These are phyloP conservation scores for Euptelea pleiosperma DNA, from an alignment of 164 flowering plant genomes.

Conservation along the genomic window DNA sequence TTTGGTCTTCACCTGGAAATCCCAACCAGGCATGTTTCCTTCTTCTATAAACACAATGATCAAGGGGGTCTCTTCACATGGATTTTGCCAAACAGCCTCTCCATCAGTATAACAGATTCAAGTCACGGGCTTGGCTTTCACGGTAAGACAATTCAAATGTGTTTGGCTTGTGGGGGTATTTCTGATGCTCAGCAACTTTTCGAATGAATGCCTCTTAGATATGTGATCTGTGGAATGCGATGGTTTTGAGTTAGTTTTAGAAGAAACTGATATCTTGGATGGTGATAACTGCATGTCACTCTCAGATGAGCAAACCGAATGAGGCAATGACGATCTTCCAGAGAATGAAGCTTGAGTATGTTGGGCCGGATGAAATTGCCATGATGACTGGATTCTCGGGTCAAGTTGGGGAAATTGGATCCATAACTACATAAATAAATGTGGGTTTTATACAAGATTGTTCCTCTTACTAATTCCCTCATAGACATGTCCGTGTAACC, in stretches of 20 bases:
- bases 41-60: constrained; percentile 56
- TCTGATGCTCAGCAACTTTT: constrained; percentile 49
- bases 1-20: constrained; percentile 30
- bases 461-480: constrained; percentile 47
- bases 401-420: constrained; percentile 59
- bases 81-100: constrained; percentile 31
- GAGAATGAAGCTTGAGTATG: constrained; percentile 46
- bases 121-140: constrained; percentile 37
- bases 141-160: constrained; percentile 42
- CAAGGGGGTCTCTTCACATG: constrained; percentile 32
- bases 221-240: constrained; percentile 52
- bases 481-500: constrained; percentile 66
- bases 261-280: constrained; percentile 69
- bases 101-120: constrained; percentile 29
- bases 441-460: constrained; percentile 23
- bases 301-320: constrained; percentile 31
- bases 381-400: constrained; percentile 63
- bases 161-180: constrained; percentile 31
- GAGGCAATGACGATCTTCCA: constrained; percentile 50
- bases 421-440: constrained; percentile 34
- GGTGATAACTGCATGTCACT: constrained; percentile 45
- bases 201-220: constrained; percentile 29
- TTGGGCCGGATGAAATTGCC: constrained; percentile 56
- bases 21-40: constrained; percentile 26
- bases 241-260: constrained; percentile 51